Evolutionary conservation across 257 asterid species (phyloP).

Genomic region (Haberlea rhodopensis): DNA sequence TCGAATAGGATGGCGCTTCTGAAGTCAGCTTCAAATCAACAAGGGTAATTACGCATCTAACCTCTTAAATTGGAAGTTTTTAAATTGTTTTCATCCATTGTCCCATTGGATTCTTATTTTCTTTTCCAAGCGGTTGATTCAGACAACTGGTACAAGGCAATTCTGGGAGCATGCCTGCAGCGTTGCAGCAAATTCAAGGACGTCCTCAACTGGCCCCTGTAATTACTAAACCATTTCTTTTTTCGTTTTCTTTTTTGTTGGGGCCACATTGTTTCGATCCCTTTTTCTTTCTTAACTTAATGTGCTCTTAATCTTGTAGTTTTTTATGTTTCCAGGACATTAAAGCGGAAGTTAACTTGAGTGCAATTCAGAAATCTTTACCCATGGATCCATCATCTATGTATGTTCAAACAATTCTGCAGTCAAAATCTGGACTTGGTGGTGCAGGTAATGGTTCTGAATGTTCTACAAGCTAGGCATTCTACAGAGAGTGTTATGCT

Average conservation of each 20-base stretch:
- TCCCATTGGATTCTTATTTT: neutral
- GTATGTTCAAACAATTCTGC: constrained; percentile 93
- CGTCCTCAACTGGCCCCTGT: constrained; percentile 77
- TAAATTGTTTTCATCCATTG: constrained; percentile 1
- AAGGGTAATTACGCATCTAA: constrained; percentile 53
- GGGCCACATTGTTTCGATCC: constrained; percentile 5
- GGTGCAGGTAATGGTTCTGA: constrained; percentile 64
- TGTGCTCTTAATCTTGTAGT: constrained; percentile 24
- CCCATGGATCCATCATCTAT: constrained; percentile 91
- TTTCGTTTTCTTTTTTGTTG: constrained; percentile 8
- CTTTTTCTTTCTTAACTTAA: constrained; percentile 21
- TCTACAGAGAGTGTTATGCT: neutral
- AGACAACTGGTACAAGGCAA: constrained; percentile 91
- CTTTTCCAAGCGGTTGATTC: constrained; percentile 42
- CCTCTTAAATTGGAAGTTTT: constrained; percentile 13
- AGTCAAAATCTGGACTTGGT: constrained; percentile 88
- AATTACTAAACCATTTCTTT: constrained; percentile 28
- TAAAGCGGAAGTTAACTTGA: constrained; percentile 70
- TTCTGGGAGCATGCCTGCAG: constrained; percentile 83
- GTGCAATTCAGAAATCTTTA: constrained; percentile 67
- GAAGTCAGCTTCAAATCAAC: constrained; percentile 85
- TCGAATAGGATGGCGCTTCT: constrained; percentile 96
- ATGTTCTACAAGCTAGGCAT: neutral
- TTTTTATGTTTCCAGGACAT: constrained; percentile 55
- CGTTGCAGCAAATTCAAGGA: constrained; percentile 98